Percentiles rank a stretch among this genome's conserved stretches.
Conservation (phyloP, 768 basidiomycete species). For the Gloeopeniophorella convolvens region DNA sequence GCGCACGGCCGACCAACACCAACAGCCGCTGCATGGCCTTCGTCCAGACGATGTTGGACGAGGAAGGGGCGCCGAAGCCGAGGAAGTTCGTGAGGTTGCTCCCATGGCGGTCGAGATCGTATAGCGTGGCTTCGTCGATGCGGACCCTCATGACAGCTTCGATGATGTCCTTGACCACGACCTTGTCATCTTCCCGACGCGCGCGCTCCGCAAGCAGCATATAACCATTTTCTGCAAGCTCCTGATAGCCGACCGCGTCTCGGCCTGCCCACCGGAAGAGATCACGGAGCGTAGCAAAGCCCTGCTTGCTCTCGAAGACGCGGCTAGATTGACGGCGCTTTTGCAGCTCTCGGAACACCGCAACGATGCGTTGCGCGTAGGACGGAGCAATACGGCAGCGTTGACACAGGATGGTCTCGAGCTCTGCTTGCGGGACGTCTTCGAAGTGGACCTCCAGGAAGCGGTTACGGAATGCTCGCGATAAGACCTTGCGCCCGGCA, state of each 20-base stretch:
- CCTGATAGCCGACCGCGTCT: conserved; percentile 83
- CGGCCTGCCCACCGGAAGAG: conserved; percentile 95
- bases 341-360: conserved; percentile 88
- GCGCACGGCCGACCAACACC: conserved; percentile 73
- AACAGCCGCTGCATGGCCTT: conserved; percentile 88
- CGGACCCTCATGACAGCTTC: conserved; percentile 83
- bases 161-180: conserved; percentile 86
- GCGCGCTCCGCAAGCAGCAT: conserved; percentile 95
- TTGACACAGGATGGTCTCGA: conserved; percentile 91
- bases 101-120: conserved; percentile 43
- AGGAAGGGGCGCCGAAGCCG: conserved; percentile 46
- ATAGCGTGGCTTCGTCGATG: conserved; percentile 68
- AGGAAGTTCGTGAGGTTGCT: conserved; percentile 42
- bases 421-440: conserved; percentile 89
- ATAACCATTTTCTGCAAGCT: conserved; percentile 92
- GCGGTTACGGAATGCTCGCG: conserved; percentile 93
- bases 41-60: conserved; percentile 77
- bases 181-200: conserved; percentile 77
- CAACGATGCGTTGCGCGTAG: conserved; percentile 84
- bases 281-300: conserved; percentile 94
- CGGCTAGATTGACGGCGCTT: conserved; percentile 84
- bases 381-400: conserved; percentile 91
- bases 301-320: conserved; percentile 96
- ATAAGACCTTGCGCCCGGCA: conserved; percentile 89
- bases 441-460: conserved; percentile 98